A percentile compares a stretch with the other conserved stretches of the same genome.
phyloP scores from a whole-genome alignment of 164 flowering plant genomes.

The Santalum album region DNA sequence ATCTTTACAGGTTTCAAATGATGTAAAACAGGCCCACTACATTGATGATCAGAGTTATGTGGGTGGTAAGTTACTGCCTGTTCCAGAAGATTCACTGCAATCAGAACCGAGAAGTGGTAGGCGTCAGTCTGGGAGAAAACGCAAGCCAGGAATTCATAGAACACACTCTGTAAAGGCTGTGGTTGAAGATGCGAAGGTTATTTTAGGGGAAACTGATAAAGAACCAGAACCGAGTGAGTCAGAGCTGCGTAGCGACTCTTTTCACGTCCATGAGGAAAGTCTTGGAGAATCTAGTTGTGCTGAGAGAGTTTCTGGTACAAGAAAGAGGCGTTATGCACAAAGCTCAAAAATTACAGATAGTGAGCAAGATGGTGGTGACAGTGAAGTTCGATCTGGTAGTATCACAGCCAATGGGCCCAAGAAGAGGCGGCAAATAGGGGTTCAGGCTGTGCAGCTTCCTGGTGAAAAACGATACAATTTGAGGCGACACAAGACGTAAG shows the following conservation, averaged over 20 bases:
- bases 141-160: conserved; percentile 26
- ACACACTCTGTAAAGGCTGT: conserved; percentile 59
- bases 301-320: conserved; percentile 19
- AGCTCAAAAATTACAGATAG: conserved; percentile 34
- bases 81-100: conserved; percentile 44
- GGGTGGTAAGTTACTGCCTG: conserved; percentile 20
- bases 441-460: conserved; percentile 36
- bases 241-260: conserved; percentile 21
- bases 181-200: conserved; percentile 47
- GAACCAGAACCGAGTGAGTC: conserved; percentile 13
- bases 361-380: conserved; percentile 50
- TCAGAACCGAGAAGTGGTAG: conserved; percentile 27
- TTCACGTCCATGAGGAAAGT: conserved; percentile 25
- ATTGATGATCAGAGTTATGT: conserved; percentile 28
- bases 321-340: conserved; percentile 39
- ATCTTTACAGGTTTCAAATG: conserved; percentile 20
- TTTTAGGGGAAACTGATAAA: conserved; percentile 32
- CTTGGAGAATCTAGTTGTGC: conserved; percentile 23
- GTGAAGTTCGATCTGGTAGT: conserved; percentile 63
- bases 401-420: conserved; percentile 46
- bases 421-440: conserved; percentile 55
- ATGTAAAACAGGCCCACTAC: conserved; percentile 19
- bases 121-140: conserved; percentile 28
- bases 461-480: conserved; percentile 72
- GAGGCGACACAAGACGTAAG: conserved; percentile 63